Conservation (phyloP, 2,329 filamentous ascomycete species). For the Penicillium decumbens region DNA sequence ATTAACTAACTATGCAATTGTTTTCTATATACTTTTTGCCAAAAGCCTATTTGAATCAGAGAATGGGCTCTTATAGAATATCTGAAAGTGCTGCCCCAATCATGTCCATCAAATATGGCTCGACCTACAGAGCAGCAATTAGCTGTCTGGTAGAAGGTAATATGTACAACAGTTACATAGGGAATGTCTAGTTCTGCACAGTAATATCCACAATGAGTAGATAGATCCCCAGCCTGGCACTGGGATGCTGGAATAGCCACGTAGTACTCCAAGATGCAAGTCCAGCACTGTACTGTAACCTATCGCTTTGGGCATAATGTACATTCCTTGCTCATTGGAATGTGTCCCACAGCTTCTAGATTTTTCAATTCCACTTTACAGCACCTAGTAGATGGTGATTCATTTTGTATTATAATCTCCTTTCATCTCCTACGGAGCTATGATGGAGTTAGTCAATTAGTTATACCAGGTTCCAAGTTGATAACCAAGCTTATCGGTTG, state of each 20-base stretch:
- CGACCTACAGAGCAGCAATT: not conserved
- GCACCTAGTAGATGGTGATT: not conserved
- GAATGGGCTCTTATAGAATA: too few relatives aligned
- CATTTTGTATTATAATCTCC: not conserved
- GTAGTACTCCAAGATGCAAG: not conserved
- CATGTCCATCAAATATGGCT: too few relatives aligned
- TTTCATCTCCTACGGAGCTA: not conserved
- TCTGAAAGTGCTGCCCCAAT: too few relatives aligned
- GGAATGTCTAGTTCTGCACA: not conserved
- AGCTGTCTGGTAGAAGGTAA: not conserved
- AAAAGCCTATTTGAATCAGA: too few relatives aligned
- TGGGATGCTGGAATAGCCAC: not conserved
- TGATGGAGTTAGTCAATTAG: not conserved
- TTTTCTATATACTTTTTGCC: too few relatives aligned
- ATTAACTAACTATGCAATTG: too few relatives aligned
- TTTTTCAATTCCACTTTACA: not conserved
- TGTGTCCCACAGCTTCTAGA: not conserved
- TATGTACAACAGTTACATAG: too few relatives aligned
- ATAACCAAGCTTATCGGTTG: conserved; percentile 19
- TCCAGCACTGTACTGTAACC: not conserved
- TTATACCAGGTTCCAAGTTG: too few relatives aligned
- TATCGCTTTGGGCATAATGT: not conserved
- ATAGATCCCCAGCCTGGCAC: not conserved
- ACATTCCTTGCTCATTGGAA: not conserved
- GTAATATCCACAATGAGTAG: not conserved